Conservation (phyloP, 1,139 yeast genomes). For the Lodderomyces jiufengensis region DNA sequence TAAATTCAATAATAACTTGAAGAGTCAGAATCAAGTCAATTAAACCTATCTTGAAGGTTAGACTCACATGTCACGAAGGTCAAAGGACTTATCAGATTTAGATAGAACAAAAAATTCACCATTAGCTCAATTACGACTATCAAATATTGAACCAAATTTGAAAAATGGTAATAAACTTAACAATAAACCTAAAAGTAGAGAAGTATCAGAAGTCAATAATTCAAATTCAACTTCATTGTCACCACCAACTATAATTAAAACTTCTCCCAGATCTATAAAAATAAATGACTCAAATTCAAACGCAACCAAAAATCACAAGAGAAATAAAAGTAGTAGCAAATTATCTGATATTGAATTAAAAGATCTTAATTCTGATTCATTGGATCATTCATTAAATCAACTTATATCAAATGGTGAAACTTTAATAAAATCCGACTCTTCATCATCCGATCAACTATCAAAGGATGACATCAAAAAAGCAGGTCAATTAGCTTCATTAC, state of each 20-base stretch:
- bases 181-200: background rate
- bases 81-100: background rate
- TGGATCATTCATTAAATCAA: background rate
- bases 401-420: too few relatives aligned
- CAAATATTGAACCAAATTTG: constrained; percentile 3
- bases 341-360: constrained; percentile 49
- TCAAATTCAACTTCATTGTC: constrained; percentile 1
- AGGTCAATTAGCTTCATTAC: constrained; percentile 39
- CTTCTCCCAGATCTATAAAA: background rate
- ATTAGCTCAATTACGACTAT: constrained; percentile 8
- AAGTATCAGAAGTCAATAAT: background rate
- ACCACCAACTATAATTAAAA: background rate
- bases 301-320: background rate
- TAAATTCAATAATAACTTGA: too few relatives aligned
- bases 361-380: background rate
- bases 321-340: constrained; percentile 3
- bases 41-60: too few relatives aligned
- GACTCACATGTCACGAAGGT: background rate
- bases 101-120: constrained; percentile 2
- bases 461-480: constrained; percentile 31
- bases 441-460: constrained; percentile 1
- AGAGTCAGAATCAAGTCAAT: too few relatives aligned
- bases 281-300: background rate
- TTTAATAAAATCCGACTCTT: background rate
- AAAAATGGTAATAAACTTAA: background rate